phyloP scores from a whole-genome alignment of 257 asterid species.

The Haberlea rhodopensis region DNA sequence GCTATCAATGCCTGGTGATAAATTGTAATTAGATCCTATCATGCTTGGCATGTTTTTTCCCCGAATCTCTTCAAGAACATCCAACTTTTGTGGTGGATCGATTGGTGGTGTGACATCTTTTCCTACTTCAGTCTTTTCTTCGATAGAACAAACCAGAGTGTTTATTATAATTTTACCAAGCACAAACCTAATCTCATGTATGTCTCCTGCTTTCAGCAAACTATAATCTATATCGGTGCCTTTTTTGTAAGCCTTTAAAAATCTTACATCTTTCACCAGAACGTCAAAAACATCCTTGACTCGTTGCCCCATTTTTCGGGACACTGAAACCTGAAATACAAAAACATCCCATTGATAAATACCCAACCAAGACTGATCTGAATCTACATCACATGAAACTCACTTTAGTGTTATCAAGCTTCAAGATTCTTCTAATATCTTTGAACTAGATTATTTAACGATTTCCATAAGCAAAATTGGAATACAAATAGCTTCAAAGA shows the following conservation, averaged over 20 bases:
- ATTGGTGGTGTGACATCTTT: slow-evolving; percentile 22
- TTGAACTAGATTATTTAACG: too few relatives aligned
- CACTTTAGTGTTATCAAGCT: not conserved
- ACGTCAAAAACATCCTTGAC: slow-evolving; percentile 33
- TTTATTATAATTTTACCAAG: slow-evolving; percentile 64
- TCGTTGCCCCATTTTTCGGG: slow-evolving; percentile 40
- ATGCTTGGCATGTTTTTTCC: slow-evolving; percentile 19
- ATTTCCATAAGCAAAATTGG: too few relatives aligned
- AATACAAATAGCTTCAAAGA: too few relatives aligned
- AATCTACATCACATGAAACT: not conserved
- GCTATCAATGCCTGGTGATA: slow-evolving; percentile 21
- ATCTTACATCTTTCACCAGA: slow-evolving; percentile 30
- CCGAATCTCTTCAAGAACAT: slow-evolving; percentile 15
- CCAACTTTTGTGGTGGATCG: slow-evolving; percentile 23
- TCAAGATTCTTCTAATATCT: not conserved
- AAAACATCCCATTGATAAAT: slow-evolving; percentile 22
- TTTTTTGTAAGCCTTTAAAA: slow-evolving; percentile 25
- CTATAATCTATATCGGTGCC: slow-evolving; percentile 35
- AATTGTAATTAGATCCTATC: slow-evolving; percentile 19
- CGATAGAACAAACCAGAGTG: slow-evolving; percentile 37
- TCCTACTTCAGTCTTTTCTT: slow-evolving; percentile 22
- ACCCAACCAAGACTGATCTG: not conserved
- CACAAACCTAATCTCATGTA: slow-evolving; percentile 57
- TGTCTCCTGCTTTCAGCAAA: slow-evolving; percentile 41
- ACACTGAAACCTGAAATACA: slow-evolving; percentile 57